These are phyloP conservation scores for Stipa capillata DNA, from an alignment of 176 grass and related monocot genomes.

Conservation along the genomic window DNA sequence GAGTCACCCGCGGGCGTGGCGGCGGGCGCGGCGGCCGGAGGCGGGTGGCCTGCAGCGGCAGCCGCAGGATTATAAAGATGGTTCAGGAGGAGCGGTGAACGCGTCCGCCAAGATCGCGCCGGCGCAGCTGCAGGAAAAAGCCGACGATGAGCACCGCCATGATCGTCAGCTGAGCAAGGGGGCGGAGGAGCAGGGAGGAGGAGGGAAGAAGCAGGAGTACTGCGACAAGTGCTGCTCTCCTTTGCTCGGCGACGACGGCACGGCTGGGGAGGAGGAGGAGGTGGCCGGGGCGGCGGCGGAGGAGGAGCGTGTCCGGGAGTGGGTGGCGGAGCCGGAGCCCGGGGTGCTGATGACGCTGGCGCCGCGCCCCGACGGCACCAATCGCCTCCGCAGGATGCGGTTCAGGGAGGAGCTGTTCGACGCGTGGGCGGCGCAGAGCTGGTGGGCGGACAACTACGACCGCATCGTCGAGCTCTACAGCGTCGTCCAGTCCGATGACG, in stretches of 20 bases:
- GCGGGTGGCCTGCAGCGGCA: neutral
- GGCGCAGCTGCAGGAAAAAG: constrained; percentile 20
- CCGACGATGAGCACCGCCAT: neutral
- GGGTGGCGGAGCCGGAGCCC: constrained; percentile 59
- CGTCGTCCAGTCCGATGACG: constrained; percentile 28
- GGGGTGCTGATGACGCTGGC: constrained; percentile 54
- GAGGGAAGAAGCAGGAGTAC: neutral
- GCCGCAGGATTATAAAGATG: neutral
- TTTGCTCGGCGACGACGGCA: neutral
- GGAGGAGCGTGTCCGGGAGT: constrained; percentile 22
- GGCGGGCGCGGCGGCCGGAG: neutral
- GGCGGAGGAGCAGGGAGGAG: neutral
- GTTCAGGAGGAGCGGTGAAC: neutral
- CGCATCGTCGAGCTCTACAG: constrained; percentile 55
- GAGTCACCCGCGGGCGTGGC: neutral
- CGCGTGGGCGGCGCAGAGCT: constrained; percentile 35
- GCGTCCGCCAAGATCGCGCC: constrained; percentile 34
- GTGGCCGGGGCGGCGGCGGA: neutral
- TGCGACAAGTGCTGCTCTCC: constrained; percentile 35
- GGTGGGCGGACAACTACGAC: constrained; percentile 57
- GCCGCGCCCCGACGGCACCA: constrained; percentile 38
- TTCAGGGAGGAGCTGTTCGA: constrained; percentile 63
- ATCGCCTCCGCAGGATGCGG: constrained; percentile 46
- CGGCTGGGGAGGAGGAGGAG: neutral
- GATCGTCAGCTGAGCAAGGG: neutral